Conservation (phyloP, 225 moss, liverwort and hornwort genomes). For the Lunularia cruciata region DNA sequence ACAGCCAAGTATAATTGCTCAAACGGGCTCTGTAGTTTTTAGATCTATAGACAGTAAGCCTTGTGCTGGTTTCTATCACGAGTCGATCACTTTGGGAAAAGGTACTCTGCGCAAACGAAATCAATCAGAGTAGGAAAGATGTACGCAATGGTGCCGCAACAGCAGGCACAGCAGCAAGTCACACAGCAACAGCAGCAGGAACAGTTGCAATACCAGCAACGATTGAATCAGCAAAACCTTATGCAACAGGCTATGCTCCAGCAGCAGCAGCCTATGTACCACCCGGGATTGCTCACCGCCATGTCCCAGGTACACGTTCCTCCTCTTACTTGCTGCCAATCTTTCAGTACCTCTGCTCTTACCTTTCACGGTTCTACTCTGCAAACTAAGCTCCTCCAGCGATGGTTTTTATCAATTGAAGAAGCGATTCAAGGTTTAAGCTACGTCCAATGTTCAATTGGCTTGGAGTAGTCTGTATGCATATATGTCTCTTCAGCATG, state of each 20-base stretch:
- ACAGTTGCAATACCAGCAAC: constrained; percentile 86
- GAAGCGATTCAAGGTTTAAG: background rate
- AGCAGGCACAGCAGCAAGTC: constrained; percentile 81
- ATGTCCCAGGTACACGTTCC: constrained; percentile 72
- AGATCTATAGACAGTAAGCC: constrained; percentile 16
- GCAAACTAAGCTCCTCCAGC: background rate
- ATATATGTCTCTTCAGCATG: background rate
- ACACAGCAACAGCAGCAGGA: constrained; percentile 61
- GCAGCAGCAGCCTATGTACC: constrained; percentile 81
- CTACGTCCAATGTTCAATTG: background rate
- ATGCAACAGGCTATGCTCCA: constrained; percentile 97
- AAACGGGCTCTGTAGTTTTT: background rate
- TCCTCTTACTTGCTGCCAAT: constrained; percentile 11
- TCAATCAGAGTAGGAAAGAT: constrained; percentile 39
- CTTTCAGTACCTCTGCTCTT: constrained; percentile 30
- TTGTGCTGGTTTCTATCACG: constrained; percentile 1
- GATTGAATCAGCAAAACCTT: constrained; percentile 76
- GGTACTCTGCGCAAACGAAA: background rate
- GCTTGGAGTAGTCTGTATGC: background rate
- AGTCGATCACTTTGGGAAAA: constrained; percentile 8
- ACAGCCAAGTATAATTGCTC: background rate
- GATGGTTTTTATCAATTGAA: background rate
- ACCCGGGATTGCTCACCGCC: constrained; percentile 74
- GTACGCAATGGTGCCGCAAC: constrained; percentile 76
- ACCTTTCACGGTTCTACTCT: background rate